Evolutionary conservation across 495 filamentous ascomycete genomes (phyloP).

Genomic region (Saxophila tyrrhenica): DNA sequence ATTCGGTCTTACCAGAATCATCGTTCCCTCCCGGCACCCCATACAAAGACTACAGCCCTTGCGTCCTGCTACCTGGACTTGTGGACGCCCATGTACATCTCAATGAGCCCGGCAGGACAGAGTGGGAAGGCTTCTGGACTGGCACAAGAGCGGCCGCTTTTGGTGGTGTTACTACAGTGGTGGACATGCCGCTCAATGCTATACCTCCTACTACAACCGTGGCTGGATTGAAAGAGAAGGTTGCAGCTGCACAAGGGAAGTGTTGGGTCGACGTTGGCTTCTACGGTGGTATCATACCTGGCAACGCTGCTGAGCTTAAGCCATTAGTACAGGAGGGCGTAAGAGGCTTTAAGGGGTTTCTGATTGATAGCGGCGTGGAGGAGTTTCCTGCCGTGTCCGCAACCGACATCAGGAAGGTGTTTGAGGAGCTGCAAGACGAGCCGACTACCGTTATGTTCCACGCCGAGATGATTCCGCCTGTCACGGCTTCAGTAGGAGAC

Average conservation of each 20-base stretch:
- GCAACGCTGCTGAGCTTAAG: constrained; percentile 70
- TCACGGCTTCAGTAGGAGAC: constrained; percentile 70
- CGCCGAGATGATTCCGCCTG: constrained; percentile 92
- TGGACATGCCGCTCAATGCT: constrained; percentile 97
- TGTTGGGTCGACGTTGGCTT: constrained; percentile 99
- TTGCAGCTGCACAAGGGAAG: constrained; percentile 71
- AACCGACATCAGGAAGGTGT: constrained; percentile 63
- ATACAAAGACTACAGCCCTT: constrained; percentile 79
- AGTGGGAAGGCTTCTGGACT: constrained; percentile 97
- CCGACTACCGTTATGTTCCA: constrained; percentile 96
- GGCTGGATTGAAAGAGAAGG: constrained; percentile 67
- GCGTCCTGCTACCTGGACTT: constrained; percentile 76
- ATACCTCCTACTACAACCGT: constrained; percentile 94
- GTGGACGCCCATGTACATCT: constrained; percentile 97
- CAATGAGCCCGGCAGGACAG: constrained; percentile 92
- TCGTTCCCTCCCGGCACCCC: constrained; percentile 60
- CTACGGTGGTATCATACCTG: constrained; percentile 91
- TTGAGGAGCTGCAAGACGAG: constrained; percentile 63
- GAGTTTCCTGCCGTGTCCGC: constrained; percentile 88
- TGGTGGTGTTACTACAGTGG: constrained; percentile 92
- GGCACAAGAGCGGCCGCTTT: constrained; percentile 90
- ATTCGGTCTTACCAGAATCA: constrained; percentile 55
- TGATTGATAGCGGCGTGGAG: constrained; percentile 93
- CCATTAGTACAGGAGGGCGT: constrained; percentile 76
- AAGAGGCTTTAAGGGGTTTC: constrained; percentile 92